Base-by-base conservation (phyloP, 1,284 basidiomycete species). In the Wallemia ichthyophaga region DNA sequence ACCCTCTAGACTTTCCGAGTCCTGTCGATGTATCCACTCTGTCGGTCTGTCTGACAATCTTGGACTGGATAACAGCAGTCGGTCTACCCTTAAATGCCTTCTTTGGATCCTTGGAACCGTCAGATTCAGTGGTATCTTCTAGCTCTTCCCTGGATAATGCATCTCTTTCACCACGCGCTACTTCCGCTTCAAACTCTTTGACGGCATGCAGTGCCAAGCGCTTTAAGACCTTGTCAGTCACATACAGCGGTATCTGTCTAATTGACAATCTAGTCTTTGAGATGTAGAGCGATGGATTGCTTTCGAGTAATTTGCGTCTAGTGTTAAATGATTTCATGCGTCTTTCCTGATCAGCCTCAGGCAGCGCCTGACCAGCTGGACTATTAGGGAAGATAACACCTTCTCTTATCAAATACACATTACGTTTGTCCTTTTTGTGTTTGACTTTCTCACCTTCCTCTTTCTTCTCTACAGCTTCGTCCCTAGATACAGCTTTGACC, bases 351-450 rank as follows among this genome's bases (percentile, higher is more conserved):
- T 94, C 89, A 11, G 78, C 73, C 1, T 78, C 69, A 5, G 79
- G 73, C 1, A 95, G 73, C 0, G 73, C 72, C 33, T 76, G 75
- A 0, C 87, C 83, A 1, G 82, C 82, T 1, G 85, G 80, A 1
- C 81, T 79, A 66, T 83, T 87, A 1, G 87, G 83, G 64, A 89
- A 76, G 63, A 94, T 84, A 31, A 91, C 89, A 72, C 89, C 94
- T 76, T 99, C 94, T 24, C 86, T 79, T 66, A 99, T 78, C 59
- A 99, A 77, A 70, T 96, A 96, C 64, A 94, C 80, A 69, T 96
- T 95, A 23, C 92, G 78, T 71, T 94, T 94, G 70, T 99, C 94
- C 1, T 82, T 81, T 70, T 91, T 91, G 69, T 89, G 81, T 58
- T 88, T 75, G 59, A 78, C 76, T 64, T 79, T 78, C 66, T 92